Evolutionary conservation across 2,329 filamentous ascomycete genomes (phyloP).

Genomic region (Emmonsia crescens): DNA sequence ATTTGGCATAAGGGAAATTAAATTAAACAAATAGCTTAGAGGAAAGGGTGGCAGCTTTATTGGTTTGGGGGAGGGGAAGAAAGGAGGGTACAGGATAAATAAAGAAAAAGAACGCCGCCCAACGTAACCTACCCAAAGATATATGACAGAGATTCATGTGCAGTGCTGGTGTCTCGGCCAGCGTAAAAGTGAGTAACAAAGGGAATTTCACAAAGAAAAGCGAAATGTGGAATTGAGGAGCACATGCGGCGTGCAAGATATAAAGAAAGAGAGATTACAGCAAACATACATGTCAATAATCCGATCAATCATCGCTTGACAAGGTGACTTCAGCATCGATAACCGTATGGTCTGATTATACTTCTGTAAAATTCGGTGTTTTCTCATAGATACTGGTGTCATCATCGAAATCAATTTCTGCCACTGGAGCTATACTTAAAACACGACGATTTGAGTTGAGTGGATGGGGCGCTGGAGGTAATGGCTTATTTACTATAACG

Average conservation of each 20-base stretch:
- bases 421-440: not conserved
- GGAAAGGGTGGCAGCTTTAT: not conserved
- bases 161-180: not conserved
- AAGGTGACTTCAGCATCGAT: not conserved
- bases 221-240: not conserved
- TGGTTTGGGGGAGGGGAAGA: too few species aligned
- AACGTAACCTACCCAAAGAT: not conserved
- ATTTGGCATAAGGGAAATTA: not conserved
- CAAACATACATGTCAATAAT: not conserved
- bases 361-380: not conserved
- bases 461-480: not conserved
- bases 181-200: not conserved
- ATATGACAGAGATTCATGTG: not conserved
- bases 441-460: not conserved
- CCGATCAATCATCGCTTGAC: not conserved
- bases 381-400: slow-evolving; percentile 1
- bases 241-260: not conserved
- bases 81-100: too few species aligned
- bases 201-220: not conserved
- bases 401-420: slow-evolving; percentile 1
- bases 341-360: not conserved
- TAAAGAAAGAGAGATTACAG: not conserved
- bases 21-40: not conserved
- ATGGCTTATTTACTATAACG: slow-evolving; percentile 4
- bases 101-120: not conserved